phyloP scores from a whole-genome alignment of 805 yeast species.

The Metschnikowia borealis region DNA sequence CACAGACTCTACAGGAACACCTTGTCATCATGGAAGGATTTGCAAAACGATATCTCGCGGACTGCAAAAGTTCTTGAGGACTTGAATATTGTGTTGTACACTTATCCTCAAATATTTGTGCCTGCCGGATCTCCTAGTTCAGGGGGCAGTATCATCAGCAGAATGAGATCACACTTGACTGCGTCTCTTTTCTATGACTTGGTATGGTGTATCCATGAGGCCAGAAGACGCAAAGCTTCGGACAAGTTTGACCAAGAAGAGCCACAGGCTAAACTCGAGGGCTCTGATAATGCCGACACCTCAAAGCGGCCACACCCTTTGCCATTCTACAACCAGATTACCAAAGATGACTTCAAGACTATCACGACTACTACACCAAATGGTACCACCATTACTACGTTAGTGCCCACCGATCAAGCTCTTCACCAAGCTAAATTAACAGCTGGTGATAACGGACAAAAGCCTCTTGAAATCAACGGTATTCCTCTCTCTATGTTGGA shows the following conservation, averaged over 20 bases:
- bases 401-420: conserved; percentile 83
- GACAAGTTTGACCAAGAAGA: conserved; percentile 23
- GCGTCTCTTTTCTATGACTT: conserved; percentile 88
- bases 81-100: conserved; percentile 77
- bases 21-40: conserved; percentile 85
- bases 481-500: conserved; percentile 69
- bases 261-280: conserved; percentile 6
- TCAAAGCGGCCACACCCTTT: conserved; percentile 57
- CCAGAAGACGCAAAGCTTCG: conserved; percentile 59
- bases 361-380: conserved; percentile 84
- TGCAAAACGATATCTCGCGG: conserved; percentile 85
- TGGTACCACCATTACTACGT: conserved; percentile 86
- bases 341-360: conserved; percentile 82
- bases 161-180: conserved; percentile 89
- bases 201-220: conserved; percentile 94
- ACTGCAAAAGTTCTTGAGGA: conserved; percentile 89
- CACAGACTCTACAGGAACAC: conserved; percentile 85
- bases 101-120: conserved; percentile 79
- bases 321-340: conserved; percentile 87
- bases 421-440: conserved; percentile 53
- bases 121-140: conserved; percentile 16
- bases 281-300: conserved; percentile 7
- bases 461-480: conserved; percentile 60
- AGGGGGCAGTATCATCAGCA: conserved; percentile 55
- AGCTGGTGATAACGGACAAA: conserved; percentile 54